Percentiles rank a stretch among this genome's conserved stretches.
Evolutionary conservation across 352 stramenopile species (phyloP).

Genomic region (Pilasporangium apinafurcum): DNA sequence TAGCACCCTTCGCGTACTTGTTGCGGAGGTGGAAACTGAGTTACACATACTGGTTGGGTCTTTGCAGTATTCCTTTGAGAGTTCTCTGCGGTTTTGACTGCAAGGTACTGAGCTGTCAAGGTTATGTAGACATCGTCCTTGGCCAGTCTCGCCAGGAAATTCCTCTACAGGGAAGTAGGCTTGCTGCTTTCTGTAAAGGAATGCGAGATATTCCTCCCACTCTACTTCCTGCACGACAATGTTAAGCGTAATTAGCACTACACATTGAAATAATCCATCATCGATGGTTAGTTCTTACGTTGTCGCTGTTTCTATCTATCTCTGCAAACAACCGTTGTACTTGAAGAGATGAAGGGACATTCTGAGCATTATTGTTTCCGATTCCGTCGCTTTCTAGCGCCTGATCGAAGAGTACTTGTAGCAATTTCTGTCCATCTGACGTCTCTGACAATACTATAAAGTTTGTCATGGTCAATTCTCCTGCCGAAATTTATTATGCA

Average conservation of each 20-base stretch:
- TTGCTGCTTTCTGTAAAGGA: slow-evolving; percentile 22
- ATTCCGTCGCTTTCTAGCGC: background rate
- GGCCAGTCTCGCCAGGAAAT: too few relatives aligned
- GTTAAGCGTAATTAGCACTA: background rate
- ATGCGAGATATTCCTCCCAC: slow-evolving; percentile 55
- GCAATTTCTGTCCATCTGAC: slow-evolving; percentile 29
- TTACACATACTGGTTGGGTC: too few relatives aligned
- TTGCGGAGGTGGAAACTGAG: too few relatives aligned
- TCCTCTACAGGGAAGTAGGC: too few relatives aligned
- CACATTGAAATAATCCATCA: background rate
- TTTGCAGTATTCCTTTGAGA: slow-evolving; percentile 21
- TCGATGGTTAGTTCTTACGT: slow-evolving; percentile 14
- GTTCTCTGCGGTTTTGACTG: slow-evolving; percentile 8
- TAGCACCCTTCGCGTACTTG: too few relatives aligned
- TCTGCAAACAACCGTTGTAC: slow-evolving; percentile 31
- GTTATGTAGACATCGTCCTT: too few relatives aligned
- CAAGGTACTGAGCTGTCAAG: too few relatives aligned
- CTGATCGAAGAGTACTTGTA: slow-evolving; percentile 21
- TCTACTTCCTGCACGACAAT: slow-evolving; percentile 23
- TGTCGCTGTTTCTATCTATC: slow-evolving; percentile 44
- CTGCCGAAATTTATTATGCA: background rate
- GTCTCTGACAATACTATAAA: slow-evolving; percentile 27
- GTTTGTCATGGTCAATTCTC: background rate
- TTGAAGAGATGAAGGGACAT: slow-evolving; percentile 2
- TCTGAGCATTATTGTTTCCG: background rate